These are phyloP conservation scores for Nakazawaea anatomiae DNA, from an alignment of 805 yeast genomes.

Conservation along the genomic window DNA sequence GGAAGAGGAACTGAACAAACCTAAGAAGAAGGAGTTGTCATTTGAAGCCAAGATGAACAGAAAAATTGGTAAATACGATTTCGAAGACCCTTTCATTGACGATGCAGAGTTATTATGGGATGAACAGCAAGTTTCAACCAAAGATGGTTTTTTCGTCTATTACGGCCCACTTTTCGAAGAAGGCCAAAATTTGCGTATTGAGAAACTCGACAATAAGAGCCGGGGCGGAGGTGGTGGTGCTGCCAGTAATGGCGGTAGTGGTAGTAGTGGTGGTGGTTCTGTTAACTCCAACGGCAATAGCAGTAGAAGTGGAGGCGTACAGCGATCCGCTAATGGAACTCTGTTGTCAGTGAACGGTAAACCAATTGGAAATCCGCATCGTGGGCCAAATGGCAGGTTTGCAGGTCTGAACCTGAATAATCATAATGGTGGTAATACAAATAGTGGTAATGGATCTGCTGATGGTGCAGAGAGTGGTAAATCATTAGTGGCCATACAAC, in stretches of 20 bases:
- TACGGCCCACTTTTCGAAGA: slow-evolving; percentile 85
- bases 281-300: not conserved
- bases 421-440: no score
- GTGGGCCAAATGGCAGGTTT: slow-evolving; percentile 4
- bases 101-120: slow-evolving; percentile 91
- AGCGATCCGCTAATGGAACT: not conserved
- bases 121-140: slow-evolving; percentile 86
- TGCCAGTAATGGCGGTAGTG: not conserved
- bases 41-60: slow-evolving; percentile 34
- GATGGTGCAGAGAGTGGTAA: not conserved
- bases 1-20: slow-evolving; percentile 32
- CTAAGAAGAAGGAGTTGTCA: slow-evolving; percentile 29
- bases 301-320: not conserved
- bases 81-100: slow-evolving; percentile 93
- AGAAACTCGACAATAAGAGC: slow-evolving; percentile 13
- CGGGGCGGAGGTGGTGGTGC: not conserved
- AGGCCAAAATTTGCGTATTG: slow-evolving; percentile 40
- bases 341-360: slow-evolving; percentile 4
- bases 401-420: not conserved
- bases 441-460: not conserved
- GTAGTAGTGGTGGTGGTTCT: not conserved
- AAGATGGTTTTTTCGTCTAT: slow-evolving; percentile 93
- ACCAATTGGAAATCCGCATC: slow-evolving; percentile 6
- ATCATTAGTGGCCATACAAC: slow-evolving; percentile 5
- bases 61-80: slow-evolving; percentile 86